Evolutionary conservation across 2,329 filamentous ascomycete genomes (phyloP).

Genomic region (Fusarium sacchari): DNA sequence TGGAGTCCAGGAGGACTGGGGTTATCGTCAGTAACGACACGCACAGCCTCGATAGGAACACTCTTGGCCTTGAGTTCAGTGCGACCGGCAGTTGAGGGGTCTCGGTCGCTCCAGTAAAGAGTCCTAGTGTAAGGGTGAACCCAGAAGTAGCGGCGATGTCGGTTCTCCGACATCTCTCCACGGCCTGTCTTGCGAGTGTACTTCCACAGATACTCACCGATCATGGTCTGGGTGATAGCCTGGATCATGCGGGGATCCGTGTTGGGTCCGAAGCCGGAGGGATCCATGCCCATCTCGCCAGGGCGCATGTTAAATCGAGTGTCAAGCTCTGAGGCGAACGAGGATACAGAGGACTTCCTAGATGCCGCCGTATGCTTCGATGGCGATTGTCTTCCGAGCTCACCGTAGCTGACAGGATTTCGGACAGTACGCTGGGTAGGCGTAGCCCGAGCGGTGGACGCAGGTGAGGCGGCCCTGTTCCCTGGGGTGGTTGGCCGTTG

Average conservation of each 20-base stretch:
- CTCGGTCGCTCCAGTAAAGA: constrained; percentile 93
- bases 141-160: constrained; percentile 98
- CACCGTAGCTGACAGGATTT: constrained; percentile 58
- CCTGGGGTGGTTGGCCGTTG: constrained; percentile 70
- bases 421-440: constrained; percentile 65
- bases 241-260: constrained; percentile 99
- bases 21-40: constrained; percentile 93
- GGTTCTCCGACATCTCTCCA: constrained; percentile 85
- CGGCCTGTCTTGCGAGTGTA: constrained; percentile 96
- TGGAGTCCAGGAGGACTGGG: constrained; percentile 94
- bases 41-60: constrained; percentile 90
- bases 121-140: constrained; percentile 97
- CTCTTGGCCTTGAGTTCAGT: constrained; percentile 84
- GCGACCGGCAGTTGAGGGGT: constrained; percentile 83
- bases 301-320: constrained; percentile 82
- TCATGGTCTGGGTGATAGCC: constrained; percentile 99
- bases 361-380: constrained; percentile 49
- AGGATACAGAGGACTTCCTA: constrained; percentile 85
- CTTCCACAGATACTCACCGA: constrained; percentile 98
- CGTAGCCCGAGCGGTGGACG: constrained; percentile 61
- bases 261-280: constrained; percentile 70
- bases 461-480: constrained; percentile 57
- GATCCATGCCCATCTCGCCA: constrained; percentile 62
- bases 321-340: constrained; percentile 94
- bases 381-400: constrained; percentile 60